phyloP scores from a whole-genome alignment of 108 stramenopile species.

The Cyclostephanos tholiformis region DNA sequence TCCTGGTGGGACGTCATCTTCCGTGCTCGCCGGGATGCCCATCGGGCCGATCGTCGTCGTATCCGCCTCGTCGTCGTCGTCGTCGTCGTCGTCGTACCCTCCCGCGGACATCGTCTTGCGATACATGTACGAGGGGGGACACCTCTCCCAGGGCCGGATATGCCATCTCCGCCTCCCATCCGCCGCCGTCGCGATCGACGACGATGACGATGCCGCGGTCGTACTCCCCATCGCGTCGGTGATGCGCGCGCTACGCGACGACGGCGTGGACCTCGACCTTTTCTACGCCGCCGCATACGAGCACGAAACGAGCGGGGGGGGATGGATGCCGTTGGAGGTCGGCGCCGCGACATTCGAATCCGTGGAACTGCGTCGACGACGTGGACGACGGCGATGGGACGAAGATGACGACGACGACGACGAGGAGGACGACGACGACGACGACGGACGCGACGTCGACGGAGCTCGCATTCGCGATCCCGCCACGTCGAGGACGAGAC shows the following conservation, averaged over 20 bases:
- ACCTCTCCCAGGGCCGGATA: slow-evolving; percentile 27
- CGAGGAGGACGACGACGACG: too few relatives aligned
- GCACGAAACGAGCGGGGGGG: slow-evolving; percentile 20
- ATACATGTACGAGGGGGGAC: slow-evolving; percentile 45
- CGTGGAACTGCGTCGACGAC: slow-evolving; percentile 19
- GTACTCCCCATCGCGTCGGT: neutral
- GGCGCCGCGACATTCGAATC: slow-evolving; percentile 25
- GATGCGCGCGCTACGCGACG: slow-evolving; percentile 18
- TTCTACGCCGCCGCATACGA: slow-evolving; percentile 50
- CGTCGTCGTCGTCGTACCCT: neutral
- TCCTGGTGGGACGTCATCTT: slow-evolving; percentile 9
- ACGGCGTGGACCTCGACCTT: slow-evolving; percentile 40
- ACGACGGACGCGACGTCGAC: neutral
- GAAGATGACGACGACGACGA: neutral
- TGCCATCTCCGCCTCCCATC: slow-evolving; percentile 12
- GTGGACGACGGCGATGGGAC: neutral
- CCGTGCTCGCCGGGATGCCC: slow-evolving; percentile 20
- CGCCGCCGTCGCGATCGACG: neutral
- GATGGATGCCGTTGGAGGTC: slow-evolving; percentile 46
- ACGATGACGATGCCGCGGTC: neutral
- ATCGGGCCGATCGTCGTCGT: slow-evolving; percentile 6
- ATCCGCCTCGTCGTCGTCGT: neutral
- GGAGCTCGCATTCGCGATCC: slow-evolving; percentile 15
- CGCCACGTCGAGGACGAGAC: slow-evolving; percentile 1
- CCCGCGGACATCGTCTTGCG: slow-evolving; percentile 29